phyloP scores from a whole-genome alignment of 441 rosid genomes.

The Brassica balearica region DNA sequence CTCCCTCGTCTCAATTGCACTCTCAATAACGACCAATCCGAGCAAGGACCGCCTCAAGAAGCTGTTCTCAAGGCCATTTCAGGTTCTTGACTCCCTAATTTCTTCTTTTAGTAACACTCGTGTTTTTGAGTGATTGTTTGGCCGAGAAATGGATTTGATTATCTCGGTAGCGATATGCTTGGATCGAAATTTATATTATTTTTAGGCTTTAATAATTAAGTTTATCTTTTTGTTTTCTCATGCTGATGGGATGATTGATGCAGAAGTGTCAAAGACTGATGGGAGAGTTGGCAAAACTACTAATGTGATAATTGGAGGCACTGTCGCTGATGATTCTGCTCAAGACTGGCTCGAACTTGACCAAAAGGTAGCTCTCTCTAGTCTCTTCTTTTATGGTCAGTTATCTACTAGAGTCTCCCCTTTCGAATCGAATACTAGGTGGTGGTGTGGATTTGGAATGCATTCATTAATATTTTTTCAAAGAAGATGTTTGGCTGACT shows the following conservation, averaged over 20 bases:
- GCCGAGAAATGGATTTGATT: slow-evolving; percentile 12
- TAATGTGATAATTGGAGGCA: slow-evolving; percentile 90
- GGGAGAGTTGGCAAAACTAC: slow-evolving; percentile 96
- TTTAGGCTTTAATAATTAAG: neutral
- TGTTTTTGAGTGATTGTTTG: slow-evolving; percentile 15
- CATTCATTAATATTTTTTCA: slow-evolving; percentile 10
- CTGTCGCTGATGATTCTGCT: slow-evolving; percentile 85
- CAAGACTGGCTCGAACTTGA: slow-evolving; percentile 93
- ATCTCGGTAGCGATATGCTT: slow-evolving; percentile 7
- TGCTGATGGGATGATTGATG: slow-evolving; percentile 6
- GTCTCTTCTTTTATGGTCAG: neutral
- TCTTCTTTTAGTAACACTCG: neutral
- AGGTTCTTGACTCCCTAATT: slow-evolving; percentile 49
- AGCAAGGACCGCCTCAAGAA: slow-evolving; percentile 93
- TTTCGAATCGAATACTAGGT: slow-evolving; percentile 12
- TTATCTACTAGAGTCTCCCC: neutral
- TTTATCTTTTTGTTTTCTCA: too few relatives aligned
- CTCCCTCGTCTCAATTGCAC: slow-evolving; percentile 55
- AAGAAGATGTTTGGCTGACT: slow-evolving; percentile 17
- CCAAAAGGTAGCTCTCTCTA: slow-evolving; percentile 67
- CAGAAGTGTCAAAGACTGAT: slow-evolving; percentile 92
- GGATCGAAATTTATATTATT: slow-evolving; percentile 1
- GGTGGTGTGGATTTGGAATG: slow-evolving; percentile 9
- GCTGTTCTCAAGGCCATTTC: slow-evolving; percentile 95
- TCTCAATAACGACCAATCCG: slow-evolving; percentile 52